Evolutionary conservation across 345 rosid species (phyloP).

Genomic region (Euclidium syriacum): DNA sequence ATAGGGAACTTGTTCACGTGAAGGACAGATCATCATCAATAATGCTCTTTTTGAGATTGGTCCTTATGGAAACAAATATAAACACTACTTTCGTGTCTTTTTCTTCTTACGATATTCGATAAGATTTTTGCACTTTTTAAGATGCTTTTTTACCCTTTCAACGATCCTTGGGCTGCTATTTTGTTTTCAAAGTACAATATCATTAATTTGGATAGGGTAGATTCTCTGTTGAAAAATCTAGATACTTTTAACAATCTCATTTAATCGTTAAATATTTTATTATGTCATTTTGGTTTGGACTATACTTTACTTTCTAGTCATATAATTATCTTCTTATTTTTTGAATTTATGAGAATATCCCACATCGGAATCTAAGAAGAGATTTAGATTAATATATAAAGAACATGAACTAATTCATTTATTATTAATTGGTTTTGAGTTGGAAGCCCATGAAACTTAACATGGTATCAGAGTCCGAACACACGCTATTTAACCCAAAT

Average conservation of each 20-base stretch:
- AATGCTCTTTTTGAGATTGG: constrained; percentile 3
- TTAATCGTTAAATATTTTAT: neutral
- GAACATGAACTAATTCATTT: too few species aligned
- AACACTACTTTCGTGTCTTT: constrained; percentile 12
- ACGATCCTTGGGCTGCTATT: constrained; percentile 5
- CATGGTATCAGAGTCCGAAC: too few species aligned
- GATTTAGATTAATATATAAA: too few species aligned
- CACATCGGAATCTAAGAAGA: too few species aligned
- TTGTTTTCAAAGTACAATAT: neutral
- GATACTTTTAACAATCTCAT: neutral
- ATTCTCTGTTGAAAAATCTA: constrained; percentile 3
- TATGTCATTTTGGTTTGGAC: neutral
- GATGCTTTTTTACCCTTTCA: constrained; percentile 24
- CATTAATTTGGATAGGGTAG: constrained; percentile 7
- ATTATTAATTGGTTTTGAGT: too few species aligned
- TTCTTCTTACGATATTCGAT: neutral
- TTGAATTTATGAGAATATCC: too few species aligned
- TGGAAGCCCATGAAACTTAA: too few species aligned
- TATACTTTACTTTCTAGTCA: neutral
- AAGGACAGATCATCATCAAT: constrained; percentile 18
- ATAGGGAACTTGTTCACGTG: constrained; percentile 25
- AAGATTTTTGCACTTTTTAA: constrained; percentile 12
- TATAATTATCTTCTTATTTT: neutral
- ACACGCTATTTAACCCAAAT: too few species aligned
- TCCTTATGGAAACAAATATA: neutral